Evolutionary conservation across 257 asterid species (phyloP), one percentile per base, ranked within the genome.

Genomic region (Forsythia suspensa): DNA sequence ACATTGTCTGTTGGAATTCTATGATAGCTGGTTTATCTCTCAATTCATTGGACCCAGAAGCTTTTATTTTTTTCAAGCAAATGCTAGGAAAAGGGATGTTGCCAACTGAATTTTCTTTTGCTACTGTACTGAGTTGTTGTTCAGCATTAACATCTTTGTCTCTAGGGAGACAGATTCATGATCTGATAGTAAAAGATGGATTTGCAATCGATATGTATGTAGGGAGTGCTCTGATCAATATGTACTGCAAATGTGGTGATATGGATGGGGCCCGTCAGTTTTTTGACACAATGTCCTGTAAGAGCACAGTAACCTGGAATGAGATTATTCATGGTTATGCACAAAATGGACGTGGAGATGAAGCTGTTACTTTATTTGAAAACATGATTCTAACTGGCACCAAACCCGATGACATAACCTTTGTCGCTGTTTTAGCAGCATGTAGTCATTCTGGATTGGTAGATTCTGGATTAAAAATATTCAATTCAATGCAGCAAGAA

Each of bases 281-380:
- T 59, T 92, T 90, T 16, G 86, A 90, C 67, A 37, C 5, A 29
- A 89, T 92, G 96, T 78, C 79, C 2, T 79, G 70, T 70, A 89
- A 83, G 70, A 88, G 71, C 48, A 79, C 80, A 0, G 87, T 86
- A 13, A 88, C 92, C 8, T 90, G 95, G 95, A 90, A 90, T 52
- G 89, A 85, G 81, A 92, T 92, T 95, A 85, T 90, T 75, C 91
- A 90, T 55, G 94, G 96, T 8, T 92, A 90, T 77, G 92, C 97
- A 59, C 89, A 85, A 73, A 87, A 82, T 72, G 94, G 95, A 4
- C 77, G 39, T 9, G 92, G 94, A 73, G 85, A 86, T 42, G 90
- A 86, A 42, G 94, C 96, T 39, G 81, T 90, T 76, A 18, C 46
- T 57, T 83, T 90, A n/a, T 90, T 88, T 51, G 52, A 15, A 39